Conservation (phyloP, 2,329 filamentous ascomycete genomes). For the Herpomyces periplanetae region DNA sequence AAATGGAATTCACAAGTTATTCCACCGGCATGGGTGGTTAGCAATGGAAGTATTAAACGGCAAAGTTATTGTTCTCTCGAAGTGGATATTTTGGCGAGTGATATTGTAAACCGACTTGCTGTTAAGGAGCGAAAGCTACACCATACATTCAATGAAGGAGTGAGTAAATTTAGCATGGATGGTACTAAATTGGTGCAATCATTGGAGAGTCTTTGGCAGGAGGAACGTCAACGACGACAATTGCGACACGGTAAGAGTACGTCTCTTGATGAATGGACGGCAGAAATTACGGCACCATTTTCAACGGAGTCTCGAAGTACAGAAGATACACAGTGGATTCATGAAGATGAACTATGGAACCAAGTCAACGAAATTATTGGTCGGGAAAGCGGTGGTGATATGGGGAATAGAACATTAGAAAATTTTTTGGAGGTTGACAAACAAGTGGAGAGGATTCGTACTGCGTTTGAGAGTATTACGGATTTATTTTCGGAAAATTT, state of each 20-base stretch:
- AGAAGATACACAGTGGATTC: constrained; percentile 48
- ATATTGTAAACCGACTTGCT: constrained; percentile 46
- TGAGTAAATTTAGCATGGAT: constrained; percentile 19
- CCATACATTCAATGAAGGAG: constrained; percentile 42
- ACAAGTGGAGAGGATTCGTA: constrained; percentile 22
- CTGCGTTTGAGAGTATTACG: constrained; percentile 41
- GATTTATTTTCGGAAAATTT: constrained; percentile 40
- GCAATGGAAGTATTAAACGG: constrained; percentile 23
- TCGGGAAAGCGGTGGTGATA: constrained; percentile 17
- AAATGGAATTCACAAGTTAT: constrained; percentile 58
- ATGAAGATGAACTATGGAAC: constrained; percentile 42
- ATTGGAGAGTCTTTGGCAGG: constrained; percentile 69
- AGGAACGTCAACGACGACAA: constrained; percentile 45
- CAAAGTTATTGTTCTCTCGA: constrained; percentile 64
- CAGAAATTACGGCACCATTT: constrained; percentile 52
- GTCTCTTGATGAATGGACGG: constrained; percentile 32
- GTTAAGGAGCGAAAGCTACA: constrained; percentile 40
- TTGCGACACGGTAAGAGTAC: constrained; percentile 23
- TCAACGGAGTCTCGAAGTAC: constrained; percentile 37
- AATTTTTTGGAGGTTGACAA: constrained; percentile 17
- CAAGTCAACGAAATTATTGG: constrained; percentile 20
- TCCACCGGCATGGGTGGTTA: constrained; percentile 15
- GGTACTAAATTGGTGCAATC: constrained; percentile 67
- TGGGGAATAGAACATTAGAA: constrained; percentile 16
- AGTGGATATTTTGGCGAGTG: constrained; percentile 51